Conservation (phyloP, 805 yeast species). For the Phaffomyces opuntiae region DNA sequence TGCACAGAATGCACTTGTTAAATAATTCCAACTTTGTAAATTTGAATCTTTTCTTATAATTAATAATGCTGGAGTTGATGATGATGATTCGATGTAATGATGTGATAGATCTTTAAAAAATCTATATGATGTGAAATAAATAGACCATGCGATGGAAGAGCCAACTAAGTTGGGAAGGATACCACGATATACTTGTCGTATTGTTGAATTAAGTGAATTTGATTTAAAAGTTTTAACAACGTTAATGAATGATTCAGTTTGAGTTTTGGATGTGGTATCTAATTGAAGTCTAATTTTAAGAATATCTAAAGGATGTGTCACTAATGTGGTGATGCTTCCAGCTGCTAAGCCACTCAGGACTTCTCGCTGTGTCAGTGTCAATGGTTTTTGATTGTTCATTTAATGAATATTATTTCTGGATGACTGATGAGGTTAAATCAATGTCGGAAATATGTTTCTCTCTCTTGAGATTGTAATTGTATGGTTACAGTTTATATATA, state of each 20-base stretch:
- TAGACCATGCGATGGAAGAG: slow-evolving; percentile 81
- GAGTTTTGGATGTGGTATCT: slow-evolving; percentile 29
- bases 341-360: slow-evolving; percentile 69
- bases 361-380: slow-evolving; percentile 33
- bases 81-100: slow-evolving; percentile 6
- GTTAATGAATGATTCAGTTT: slow-evolving; percentile 21
- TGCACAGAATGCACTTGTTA: slow-evolving; percentile 55
- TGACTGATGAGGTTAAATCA: background rate
- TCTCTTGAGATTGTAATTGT: too few species aligned
- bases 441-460: background rate
- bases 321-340: slow-evolving; percentile 71
- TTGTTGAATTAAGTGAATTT: background rate
- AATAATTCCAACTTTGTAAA: slow-evolving; percentile 38
- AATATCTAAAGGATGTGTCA: slow-evolving; percentile 87
- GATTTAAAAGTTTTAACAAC: slow-evolving; percentile 15
- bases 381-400: background rate
- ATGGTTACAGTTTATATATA: too few species aligned
- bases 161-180: slow-evolving; percentile 62
- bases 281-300: slow-evolving; percentile 79
- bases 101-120: slow-evolving; percentile 41
- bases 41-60: slow-evolving; percentile 22
- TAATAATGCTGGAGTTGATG: too few species aligned
- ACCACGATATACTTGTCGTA: slow-evolving; percentile 16
- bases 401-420: background rate
- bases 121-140: slow-evolving; percentile 76